Base-by-base conservation (phyloP, 371 early-diverging fungal genomes). In the Ordospora colligata region DNA sequence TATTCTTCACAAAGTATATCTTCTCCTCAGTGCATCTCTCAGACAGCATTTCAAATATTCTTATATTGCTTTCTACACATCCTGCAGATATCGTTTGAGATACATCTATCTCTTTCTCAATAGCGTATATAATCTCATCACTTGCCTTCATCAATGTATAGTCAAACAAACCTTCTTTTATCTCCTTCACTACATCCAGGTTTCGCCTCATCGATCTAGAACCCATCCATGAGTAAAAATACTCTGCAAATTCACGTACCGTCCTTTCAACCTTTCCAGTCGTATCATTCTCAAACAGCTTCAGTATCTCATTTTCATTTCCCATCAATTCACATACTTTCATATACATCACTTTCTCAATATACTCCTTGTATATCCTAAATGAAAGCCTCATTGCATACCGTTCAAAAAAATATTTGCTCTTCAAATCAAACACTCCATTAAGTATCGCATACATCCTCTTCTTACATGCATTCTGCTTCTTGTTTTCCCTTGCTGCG, bases 21-120 rank as follows among this genome's bases (percentile, higher is more conserved):
- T 42, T 66, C 2, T 23, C 21, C 23, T 64, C 52, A 1, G 42
- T 22, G 0, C 42, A 23, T n/a, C n/a, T 23, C 42, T 64, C 67
- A 10, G 0, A 8, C 4, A 73, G 22, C 37, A 77, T 44, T 52
- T 17, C 37, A 11, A 11, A 32, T 43, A 77, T 72, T 21, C 32
- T 54, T 40, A 58, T 37, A 54, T 77, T 77, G 42, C 23, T 65
- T 27, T 77, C 58, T 22, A 19, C 43, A 43, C 69, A 40, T 2
- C 77, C 77, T 23, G 73, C 62, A 10, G 75, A 75, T 45, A 77
- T 58, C 65, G 43, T 49, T n/a, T 52, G 21, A 0, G 64, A 22
- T 40, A 77, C 37, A 12, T 17, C 25, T 5, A 77, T 65, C 43
- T 58, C 45, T 17, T 66, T 27, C 23, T 74, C 66, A 43, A 74